These are phyloP conservation scores for Mitragyna speciosa DNA, from an alignment of 257 asterid species.

Conservation along the genomic window DNA sequence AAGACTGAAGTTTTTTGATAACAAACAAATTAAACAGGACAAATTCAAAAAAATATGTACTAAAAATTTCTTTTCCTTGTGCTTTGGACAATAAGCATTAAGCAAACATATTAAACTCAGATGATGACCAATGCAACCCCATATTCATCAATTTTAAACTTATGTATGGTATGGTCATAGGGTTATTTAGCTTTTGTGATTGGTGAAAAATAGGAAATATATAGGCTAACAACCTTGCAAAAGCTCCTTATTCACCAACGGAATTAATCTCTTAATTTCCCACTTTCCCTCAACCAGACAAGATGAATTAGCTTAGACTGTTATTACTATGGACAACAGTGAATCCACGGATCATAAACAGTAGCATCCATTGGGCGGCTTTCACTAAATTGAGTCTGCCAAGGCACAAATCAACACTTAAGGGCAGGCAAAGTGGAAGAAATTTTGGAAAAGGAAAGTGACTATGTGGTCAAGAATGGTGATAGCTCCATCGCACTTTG, in stretches of 20 bases:
- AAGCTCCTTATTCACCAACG: neutral
- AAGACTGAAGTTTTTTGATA: too few relatives aligned
- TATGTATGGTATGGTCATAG: neutral
- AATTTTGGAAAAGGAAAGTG: neutral
- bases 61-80: neutral
- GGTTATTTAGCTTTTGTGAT: neutral
- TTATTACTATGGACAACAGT: neutral
- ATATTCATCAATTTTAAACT: neutral
- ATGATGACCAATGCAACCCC: neutral
- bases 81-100: neutral
- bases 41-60: too few relatives aligned
- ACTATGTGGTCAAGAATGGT: neutral
- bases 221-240: neutral
- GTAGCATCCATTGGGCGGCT: neutral
- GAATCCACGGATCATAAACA: neutral
- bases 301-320: neutral
- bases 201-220: neutral
- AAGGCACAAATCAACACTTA: neutral
- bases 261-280: neutral
- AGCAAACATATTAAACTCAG: neutral
- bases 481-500: constrained; percentile 1
- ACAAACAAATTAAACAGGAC: neutral
- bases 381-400: neutral
- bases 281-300: neutral
- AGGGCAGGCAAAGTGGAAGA: constrained; percentile 10